Evolutionary conservation across 75 land plant genomes (phyloP), one percentile per base, ranked within the genome.

Genomic region (Cryptomeria japonica): DNA sequence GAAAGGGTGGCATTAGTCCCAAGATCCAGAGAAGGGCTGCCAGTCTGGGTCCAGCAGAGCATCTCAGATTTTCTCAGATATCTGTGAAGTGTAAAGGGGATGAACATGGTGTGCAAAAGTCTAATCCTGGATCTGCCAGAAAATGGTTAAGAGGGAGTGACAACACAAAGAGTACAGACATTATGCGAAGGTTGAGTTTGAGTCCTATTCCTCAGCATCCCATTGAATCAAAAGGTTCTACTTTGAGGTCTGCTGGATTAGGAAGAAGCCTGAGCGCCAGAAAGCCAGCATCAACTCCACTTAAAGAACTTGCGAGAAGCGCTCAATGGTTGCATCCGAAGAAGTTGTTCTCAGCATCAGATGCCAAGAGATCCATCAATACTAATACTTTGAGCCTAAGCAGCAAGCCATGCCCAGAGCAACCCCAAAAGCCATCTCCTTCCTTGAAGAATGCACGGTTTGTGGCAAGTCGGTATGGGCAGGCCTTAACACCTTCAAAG

Each of bases 41-140:
- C 31, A 80, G 51, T 44, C 14, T 80, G 41, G 84, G 84, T 28
- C 84, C 84, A 80, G n/a, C 84, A 38, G 51, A 80, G 84, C 49
- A 80, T 80, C 84, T 80, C 39, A 44, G 47, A 13, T n/a, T 42
- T 80, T 80, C 84, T 42, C 42, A 80, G 49, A 19, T 80, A 4
- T 42, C 51, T 25, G 14, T 12, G 1, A 80, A 80, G 84, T 51
- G 47, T 25, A 44, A 25, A 80, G 84, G 41, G 14, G 47, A 80
- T 28, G 34, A 80, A 39, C 47, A 41, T 42, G 49, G 83, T 8
- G 8, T 80, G 13, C 83, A 80, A 44, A 44, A 42, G 25, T 41
- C 8, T n/a, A 80, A 44, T 41, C 5, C 25, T 44, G 84, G 84
- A 28, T 80, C 51, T 1, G 7, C 31, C 11, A 80, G 32, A 80